Evolutionary conservation across 345 rosid genomes (phyloP).

Genomic region (Passiflora organensis): DNA sequence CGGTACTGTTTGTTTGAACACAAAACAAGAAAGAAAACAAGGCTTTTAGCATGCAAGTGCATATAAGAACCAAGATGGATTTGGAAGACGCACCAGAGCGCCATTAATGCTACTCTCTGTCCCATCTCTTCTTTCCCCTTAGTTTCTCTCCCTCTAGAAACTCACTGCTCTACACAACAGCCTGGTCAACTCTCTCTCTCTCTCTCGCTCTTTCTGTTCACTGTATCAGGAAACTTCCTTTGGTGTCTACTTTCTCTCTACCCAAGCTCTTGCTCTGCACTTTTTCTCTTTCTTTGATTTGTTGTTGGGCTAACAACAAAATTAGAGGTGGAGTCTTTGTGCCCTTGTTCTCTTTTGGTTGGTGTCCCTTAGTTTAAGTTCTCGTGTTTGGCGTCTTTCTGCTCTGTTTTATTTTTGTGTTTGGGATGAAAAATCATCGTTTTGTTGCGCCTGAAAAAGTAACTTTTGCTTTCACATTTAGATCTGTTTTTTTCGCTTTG

Average conservation of each 20-base stretch:
- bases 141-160: not conserved
- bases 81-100: slow-evolving; percentile 36
- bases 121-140: not conserved
- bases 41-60: too few species aligned
- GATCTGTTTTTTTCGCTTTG: slow-evolving; percentile 31
- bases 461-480: slow-evolving; percentile 12
- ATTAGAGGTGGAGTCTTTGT: slow-evolving; percentile 17
- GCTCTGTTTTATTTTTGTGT: slow-evolving; percentile 1
- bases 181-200: slow-evolving; percentile 12
- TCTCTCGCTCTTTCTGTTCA: not conserved
- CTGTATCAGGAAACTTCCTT: not conserved
- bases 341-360: slow-evolving; percentile 8
- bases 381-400: slow-evolving; percentile 3
- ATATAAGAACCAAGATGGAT: slow-evolving; percentile 4
- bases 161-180: not conserved
- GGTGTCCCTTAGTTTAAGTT: not conserved
- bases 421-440: not conserved
- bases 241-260: too few species aligned
- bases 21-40: too few species aligned
- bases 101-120: slow-evolving; percentile 26
- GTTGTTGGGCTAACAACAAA: slow-evolving; percentile 9
- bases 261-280: not conserved
- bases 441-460: not conserved
- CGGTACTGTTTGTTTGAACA: too few species aligned
- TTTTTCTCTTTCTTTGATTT: slow-evolving; percentile 7